Base-by-base conservation (phyloP, 192 early-diverging fungal genomes). In the Cladochytrium replicatum region DNA sequence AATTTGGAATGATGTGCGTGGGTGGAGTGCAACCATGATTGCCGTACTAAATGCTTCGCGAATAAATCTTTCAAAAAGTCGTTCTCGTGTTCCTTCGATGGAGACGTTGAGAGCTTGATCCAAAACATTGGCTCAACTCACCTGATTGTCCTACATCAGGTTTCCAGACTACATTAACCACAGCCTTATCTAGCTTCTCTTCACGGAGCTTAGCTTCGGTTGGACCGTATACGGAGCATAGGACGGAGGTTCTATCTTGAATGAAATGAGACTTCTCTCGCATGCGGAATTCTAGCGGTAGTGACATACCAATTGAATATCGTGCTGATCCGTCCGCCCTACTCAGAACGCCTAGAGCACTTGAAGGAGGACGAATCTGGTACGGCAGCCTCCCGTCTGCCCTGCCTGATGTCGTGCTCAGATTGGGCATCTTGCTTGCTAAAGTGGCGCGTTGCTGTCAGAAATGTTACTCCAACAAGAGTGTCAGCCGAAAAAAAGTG, bases 161-260 rank as follows among this genome's bases (percentile, higher is more conserved):
- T 24, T 83, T 78, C 13, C 81, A 78, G 21, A 82, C 62, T 9
- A 98, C 86, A 29, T 92, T 86, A 3, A 98, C 55, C 11, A 75
- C 76, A 0, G 94, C 87, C 45, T 78, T 83, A 56, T 98, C 91
- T 11, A 97, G 57, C 51, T 86, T 80, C 61, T 94, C 92, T 48
- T 96, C 91, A 11, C 83, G 78, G 5, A 90, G 39, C 48, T 74
- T 80, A 23, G 89, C 88, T 48, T 92, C 89, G 15, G 82, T 72
- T 2, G 95, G 95, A 1, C 95, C 95, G 49, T 80, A 80, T 8
- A 98, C 78, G 9, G 84, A 82, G 34, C 77, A 78, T 24, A 94
- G 39, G 1, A 91, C 85, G 2, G 80, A 69, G 4, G 83, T 83
- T 42, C 71, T 62, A 29, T 79, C 85, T 88, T 54, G 9, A 26